phyloP scores from a whole-genome alignment of 805 yeast species.

The Wickerhamomyces silvicola region DNA sequence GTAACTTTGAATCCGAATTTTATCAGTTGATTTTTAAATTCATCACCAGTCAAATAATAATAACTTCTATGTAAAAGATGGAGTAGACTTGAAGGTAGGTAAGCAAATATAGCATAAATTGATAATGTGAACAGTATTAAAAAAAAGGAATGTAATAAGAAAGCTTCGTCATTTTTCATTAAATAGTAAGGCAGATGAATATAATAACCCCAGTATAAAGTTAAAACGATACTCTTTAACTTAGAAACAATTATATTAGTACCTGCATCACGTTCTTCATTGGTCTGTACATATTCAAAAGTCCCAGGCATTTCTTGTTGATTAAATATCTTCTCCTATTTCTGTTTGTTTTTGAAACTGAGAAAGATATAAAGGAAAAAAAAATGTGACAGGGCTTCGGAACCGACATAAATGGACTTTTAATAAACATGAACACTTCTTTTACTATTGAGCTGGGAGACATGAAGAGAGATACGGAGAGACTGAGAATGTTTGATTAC shows the following conservation, averaged over 20 bases:
- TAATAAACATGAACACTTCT: too few relatives aligned
- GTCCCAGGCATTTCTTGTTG: slow-evolving; percentile 22
- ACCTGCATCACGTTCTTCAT: slow-evolving; percentile 21
- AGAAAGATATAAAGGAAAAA: too few relatives aligned
- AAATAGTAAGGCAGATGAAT: slow-evolving; percentile 38
- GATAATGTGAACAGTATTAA: slow-evolving; percentile 30
- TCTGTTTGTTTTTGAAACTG: too few relatives aligned
- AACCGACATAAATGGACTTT: too few relatives aligned
- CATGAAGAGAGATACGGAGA: too few relatives aligned
- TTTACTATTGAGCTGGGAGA: too few relatives aligned
- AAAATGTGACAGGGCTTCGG: too few relatives aligned
- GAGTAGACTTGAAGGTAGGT: slow-evolving; percentile 22
- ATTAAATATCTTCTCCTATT: too few relatives aligned
- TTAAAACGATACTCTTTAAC: slow-evolving; percentile 24
- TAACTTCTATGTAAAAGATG: slow-evolving; percentile 22
- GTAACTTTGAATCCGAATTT: slow-evolving; percentile 12
- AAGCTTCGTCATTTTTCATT: slow-evolving; percentile 37
- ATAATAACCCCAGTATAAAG: slow-evolving; percentile 37
- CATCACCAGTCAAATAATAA: slow-evolving; percentile 29
- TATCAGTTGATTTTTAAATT: slow-evolving; percentile 17
- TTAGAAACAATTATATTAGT: slow-evolving; percentile 19
- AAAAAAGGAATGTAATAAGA: slow-evolving; percentile 31
- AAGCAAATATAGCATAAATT: slow-evolving; percentile 31
- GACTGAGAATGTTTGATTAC: too few relatives aligned
- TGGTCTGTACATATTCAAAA: slow-evolving; percentile 24